Base-by-base conservation (phyloP, 2,329 filamentous ascomycete genomes). In the Exophiala sp. region DNA sequence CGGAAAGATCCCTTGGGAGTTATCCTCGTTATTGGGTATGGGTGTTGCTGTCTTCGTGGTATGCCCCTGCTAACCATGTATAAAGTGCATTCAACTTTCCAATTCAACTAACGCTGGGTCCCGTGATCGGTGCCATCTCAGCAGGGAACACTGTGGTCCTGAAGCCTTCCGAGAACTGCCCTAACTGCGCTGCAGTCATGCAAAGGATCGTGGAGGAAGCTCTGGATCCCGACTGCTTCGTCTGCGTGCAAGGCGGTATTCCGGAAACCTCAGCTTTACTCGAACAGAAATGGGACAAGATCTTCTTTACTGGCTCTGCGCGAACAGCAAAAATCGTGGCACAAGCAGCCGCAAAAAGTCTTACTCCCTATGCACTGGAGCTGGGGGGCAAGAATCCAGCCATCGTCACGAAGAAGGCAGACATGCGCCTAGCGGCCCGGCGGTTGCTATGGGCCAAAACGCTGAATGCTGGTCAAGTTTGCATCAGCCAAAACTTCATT, bases 221-320 rank as follows among this genome's bases (percentile, higher is more conserved):
- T 36, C 84, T 99, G 49, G 94, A 97, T 68, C 82, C 84, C 1
- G 81, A 83, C 12, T 86, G 85, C 63, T 96, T 90, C 72, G 75
- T 78, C 34, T 82, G 90, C 54, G 78, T 96, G 62, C 94, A 96
- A 69, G 94, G 94, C 56, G 85, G 77, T 24, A 74, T 96, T 16
- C 79, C 86, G 3, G 90, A 96, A 77, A 91, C 88, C 3, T 89
- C 88, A 42, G 85, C 84, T 10, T 75, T 97, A 41, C 80, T 99
- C 33, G 84, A 92, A 54, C 83, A 91, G 75, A 92, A 92, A 71
- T 99, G 91, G 87, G 91, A 95, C 75, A 97, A 96, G 81, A 95
- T 99, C 66, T 91, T 94, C 77, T 99, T 96, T 76, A 99, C 94
- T 1, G 94, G 94, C 50, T 86, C 84, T 65, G 80, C 81, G 48